Evolutionary conservation across 495 filamentous ascomycete genomes (phyloP), one percentile per base, ranked within the genome.

Genomic region (Aspergillus mulundensis): DNA sequence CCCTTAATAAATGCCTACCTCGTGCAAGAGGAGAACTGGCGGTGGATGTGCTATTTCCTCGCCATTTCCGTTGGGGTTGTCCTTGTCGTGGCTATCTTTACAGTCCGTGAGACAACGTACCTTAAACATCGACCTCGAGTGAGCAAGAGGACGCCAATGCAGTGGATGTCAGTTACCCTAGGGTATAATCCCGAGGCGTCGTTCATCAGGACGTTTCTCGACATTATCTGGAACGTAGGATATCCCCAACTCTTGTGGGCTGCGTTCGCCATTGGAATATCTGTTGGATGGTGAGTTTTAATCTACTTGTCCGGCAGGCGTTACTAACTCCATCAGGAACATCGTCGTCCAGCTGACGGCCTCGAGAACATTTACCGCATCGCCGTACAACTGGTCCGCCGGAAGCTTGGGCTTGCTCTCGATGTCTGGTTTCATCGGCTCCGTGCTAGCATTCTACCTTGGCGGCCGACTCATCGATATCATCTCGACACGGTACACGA

Each of bases 181-280:
- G 68, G 68, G 0, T 68, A 62, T 15, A 62, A 66, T 16, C 62
- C 59, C 0, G 54, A 67, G 0, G 68, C 68, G 7, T 68, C 64
- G 1, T 70, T 70, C 21, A 5, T 60, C 7, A 59, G 61, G 18
- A 61, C 64, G 1, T 3, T 67, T 0, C 38, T 59, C 19, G 66
- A 67, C 24, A 67, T 67, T 23, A 12, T 68, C 8, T 61, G 56
- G 32, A 61, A 61, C 32, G 61, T 60, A 2, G 61, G 55, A 1
- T 70, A 68, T 25, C 68, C 68, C 5, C 68, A 64, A 3, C 50
- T 70, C n/a, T 61, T 70, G 1, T 70, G 68, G 68, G 63, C 62
- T 16, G 58, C 64, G 0, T 57, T 70, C 20, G 57, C 62, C 19
- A 66, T 70, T 38, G 66, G 68, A 0, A 65, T 68, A 16, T 68